These are phyloP conservation scores for Pistacia vera DNA, from an alignment of 345 rosid genomes.

Conservation along the genomic window DNA sequence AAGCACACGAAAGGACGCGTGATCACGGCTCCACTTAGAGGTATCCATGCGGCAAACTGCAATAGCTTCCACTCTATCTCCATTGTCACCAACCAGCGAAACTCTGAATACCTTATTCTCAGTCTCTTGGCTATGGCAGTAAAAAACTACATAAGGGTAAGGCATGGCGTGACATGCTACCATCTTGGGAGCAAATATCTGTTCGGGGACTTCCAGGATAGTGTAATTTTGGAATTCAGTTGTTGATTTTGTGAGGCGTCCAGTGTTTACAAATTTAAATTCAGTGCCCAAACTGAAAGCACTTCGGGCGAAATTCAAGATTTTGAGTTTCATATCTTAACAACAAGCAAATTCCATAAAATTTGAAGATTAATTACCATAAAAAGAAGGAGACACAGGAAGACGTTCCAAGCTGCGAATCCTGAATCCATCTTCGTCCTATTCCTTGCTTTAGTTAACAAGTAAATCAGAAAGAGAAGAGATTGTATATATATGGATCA, in stretches of 20 bases:
- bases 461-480: no score
- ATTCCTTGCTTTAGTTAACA: no score
- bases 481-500: no score
- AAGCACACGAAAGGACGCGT: constrained; percentile 37
- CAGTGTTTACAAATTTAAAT: constrained; percentile 25
- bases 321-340: no score
- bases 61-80: constrained; percentile 37
- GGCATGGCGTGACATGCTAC: constrained; percentile 37
- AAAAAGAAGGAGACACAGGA: no score
- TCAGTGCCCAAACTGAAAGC: constrained; percentile 20
- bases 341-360: no score
- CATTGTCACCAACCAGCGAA: constrained; percentile 38
- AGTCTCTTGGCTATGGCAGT: constrained; percentile 43
- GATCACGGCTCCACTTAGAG: constrained; percentile 39
- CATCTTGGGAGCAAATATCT: constrained; percentile 19
- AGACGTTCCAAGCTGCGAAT: no score
- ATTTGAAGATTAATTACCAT: no score
- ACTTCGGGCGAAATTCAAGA: neutral
- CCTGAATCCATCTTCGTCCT: no score
- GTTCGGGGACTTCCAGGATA: constrained; percentile 10
- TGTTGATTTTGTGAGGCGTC: constrained; percentile 4
- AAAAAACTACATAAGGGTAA: constrained; percentile 39
- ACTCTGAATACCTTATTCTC: constrained; percentile 36
- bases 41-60: constrained; percentile 59
- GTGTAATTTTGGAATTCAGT: constrained; percentile 39